Percentiles rank a stretch among this genome's conserved stretches.
phyloP scores from a whole-genome alignment of 108 stramenopile genomes.

The Cyclotella cryptica region DNA sequence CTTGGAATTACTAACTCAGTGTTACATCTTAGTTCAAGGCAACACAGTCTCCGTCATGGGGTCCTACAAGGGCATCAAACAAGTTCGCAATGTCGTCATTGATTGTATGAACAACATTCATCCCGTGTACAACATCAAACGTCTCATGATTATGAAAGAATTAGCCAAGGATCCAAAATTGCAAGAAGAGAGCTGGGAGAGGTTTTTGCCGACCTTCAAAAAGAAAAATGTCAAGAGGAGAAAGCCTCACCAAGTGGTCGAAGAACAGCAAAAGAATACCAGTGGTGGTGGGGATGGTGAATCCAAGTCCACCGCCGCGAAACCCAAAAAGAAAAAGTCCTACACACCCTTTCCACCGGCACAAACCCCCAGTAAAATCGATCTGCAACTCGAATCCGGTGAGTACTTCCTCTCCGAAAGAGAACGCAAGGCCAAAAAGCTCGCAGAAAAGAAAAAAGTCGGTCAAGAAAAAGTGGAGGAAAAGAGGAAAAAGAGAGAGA shows the following conservation, averaged over 20 bases:
- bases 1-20: constrained; percentile 96
- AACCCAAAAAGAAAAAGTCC: constrained; percentile 72
- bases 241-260: constrained; percentile 64
- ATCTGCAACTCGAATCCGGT: constrained; percentile 94
- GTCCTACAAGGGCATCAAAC: constrained; percentile 88
- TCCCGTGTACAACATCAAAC: constrained; percentile 99
- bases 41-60: constrained; percentile 97
- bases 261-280: constrained; percentile 28
- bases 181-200: constrained; percentile 93
- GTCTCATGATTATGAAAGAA: constrained; percentile 99
- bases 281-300: not conserved
- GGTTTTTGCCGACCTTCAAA: constrained; percentile 97
- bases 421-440: constrained; percentile 68
- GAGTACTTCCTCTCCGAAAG: constrained; percentile 87
- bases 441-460: constrained; percentile 55
- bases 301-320: not conserved
- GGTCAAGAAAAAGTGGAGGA: constrained; percentile 54
- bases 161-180: constrained; percentile 96
- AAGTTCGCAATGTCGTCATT: constrained; percentile 93
- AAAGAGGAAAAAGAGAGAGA: constrained; percentile 67
- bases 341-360: constrained; percentile 99
- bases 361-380: constrained; percentile 93
- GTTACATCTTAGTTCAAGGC: constrained; percentile 98
- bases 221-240: constrained; percentile 96
- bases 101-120: constrained; percentile 99